Evolutionary conservation across 805 yeast genomes (phyloP), one percentile per base, ranked within the genome.

Genomic region (Peterozyma toletana): DNA sequence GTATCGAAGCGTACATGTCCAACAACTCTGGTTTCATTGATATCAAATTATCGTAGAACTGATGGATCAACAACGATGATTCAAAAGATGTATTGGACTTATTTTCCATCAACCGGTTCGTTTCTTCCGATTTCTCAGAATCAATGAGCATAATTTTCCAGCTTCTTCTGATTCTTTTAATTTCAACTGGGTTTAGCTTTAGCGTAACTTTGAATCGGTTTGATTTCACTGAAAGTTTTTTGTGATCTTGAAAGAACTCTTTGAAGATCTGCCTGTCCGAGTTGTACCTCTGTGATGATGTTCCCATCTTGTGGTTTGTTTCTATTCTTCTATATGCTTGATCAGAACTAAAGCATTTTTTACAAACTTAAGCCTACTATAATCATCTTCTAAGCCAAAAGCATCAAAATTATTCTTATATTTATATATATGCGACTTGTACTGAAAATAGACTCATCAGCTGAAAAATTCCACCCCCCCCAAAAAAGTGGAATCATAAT

Each of bases 21-120:
- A 81, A 86, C 48, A 87, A 66, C 11, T 64, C 65, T 0, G 86
- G 80, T 50, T 74, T 77, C 73, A 77, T 74, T 0, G 75, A 59
- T 33, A 86, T 64, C 41, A 86, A 62, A 55, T 85, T 86, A 42
- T 79, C 74, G 62, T 86, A 86, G 56, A 86, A 75, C 58, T 86
- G 95, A 43, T 80, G 71, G 55, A 91, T 83, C 57, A 86, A 86
- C 30, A 83, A 62, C 1, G 86, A 78, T 15, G 76, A 72, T 29
- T 72, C 71, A 52, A 63, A 77, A 7, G 27, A 21, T 21, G 27
- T 21, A 7, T 21, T 21, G 7, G 27, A 5, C 7, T 21, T 21
- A 7, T 21, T 21, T 21, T 21, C 27, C 7, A 7, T 7, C 27
- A 7, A 5, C 41, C 69, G 70, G 57, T 45, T 57, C 39, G 46